Percentiles rank a stretch among this genome's conserved stretches.
Conservation (phyloP, 2,329 filamentous ascomycete species). For the Eutypella sp. region DNA sequence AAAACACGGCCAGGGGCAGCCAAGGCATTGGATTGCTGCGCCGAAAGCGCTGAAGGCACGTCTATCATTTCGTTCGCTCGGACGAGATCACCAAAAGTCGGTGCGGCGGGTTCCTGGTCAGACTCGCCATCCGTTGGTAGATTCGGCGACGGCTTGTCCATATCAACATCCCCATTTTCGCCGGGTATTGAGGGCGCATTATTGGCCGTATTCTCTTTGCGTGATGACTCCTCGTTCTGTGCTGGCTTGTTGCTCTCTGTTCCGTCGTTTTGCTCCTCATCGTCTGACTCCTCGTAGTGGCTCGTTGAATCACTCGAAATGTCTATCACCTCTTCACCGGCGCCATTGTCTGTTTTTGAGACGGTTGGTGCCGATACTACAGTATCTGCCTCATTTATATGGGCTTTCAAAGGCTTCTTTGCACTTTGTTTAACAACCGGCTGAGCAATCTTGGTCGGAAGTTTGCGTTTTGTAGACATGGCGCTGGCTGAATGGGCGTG, state of each 20-base stretch:
- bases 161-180: slow-evolving; percentile 24
- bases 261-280: slow-evolving; percentile 30
- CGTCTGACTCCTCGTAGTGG: slow-evolving; percentile 40
- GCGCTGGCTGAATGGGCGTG: slow-evolving; percentile 4
- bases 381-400: slow-evolving; percentile 55
- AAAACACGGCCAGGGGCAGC: slow-evolving; percentile 43
- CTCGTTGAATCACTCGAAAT: slow-evolving; percentile 54
- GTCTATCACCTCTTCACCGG: slow-evolving; percentile 42
- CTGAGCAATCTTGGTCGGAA: slow-evolving; percentile 50
- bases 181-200: slow-evolving; percentile 12
- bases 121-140: slow-evolving; percentile 31
- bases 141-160: slow-evolving; percentile 24
- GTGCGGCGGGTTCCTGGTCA: slow-evolving; percentile 47
- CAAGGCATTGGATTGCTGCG: slow-evolving; percentile 34
- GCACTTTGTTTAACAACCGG: slow-evolving; percentile 51
- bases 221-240: slow-evolving; percentile 3
- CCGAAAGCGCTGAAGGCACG: slow-evolving; percentile 58
- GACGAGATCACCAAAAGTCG: slow-evolving; percentile 84
- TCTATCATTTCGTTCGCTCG: slow-evolving; percentile 71
- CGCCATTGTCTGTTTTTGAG: slow-evolving; percentile 29
- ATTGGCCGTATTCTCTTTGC: slow-evolving; percentile 10
- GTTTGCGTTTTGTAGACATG: slow-evolving; percentile 60
- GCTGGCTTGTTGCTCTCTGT: slow-evolving; percentile 7
- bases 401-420: slow-evolving; percentile 43
- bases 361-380: slow-evolving; percentile 43